phyloP scores from a whole-genome alignment of 2,329 filamentous ascomycete species.

The Pseudocercospora pini-densiflorae region DNA sequence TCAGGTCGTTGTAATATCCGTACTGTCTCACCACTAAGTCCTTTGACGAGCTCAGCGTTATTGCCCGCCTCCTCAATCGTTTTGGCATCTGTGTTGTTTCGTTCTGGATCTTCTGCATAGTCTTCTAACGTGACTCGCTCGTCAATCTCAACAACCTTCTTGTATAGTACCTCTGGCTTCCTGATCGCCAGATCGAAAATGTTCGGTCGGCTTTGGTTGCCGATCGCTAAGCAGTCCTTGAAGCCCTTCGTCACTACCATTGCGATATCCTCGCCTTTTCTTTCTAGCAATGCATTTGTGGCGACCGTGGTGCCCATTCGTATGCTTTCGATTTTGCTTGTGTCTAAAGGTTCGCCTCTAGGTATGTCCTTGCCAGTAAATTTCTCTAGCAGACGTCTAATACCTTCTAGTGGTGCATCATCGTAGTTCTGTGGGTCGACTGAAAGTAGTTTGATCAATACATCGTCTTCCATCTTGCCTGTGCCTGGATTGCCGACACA shows the following conservation, averaged over 20 bases:
- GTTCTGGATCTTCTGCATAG: conserved; percentile 83
- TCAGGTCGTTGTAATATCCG: conserved; percentile 69
- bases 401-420: conserved; percentile 89
- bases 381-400: conserved; percentile 79
- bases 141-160: conserved; percentile 83
- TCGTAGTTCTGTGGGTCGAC: conserved; percentile 89
- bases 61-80: conserved; percentile 52
- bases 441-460: conserved; percentile 85
- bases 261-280: conserved; percentile 87
- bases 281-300: conserved; percentile 86
- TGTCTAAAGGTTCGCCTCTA: conserved; percentile 79
- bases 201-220: conserved; percentile 85
- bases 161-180: conserved; percentile 86
- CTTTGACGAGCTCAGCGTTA: conserved; percentile 66
- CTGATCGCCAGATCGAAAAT: conserved; percentile 90
- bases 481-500: conserved; percentile 81
- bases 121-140: conserved; percentile 91
- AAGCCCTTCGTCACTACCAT: conserved; percentile 88
- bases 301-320: conserved; percentile 96
- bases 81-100: conserved; percentile 61
- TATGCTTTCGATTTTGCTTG: conserved; percentile 82
- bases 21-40: conserved; percentile 75
- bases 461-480: conserved; percentile 71
- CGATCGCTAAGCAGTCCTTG: conserved; percentile 84
- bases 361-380: conserved; percentile 78